phyloP scores from a whole-genome alignment of 257 asterid species.

The Leonotis leonurus region DNA sequence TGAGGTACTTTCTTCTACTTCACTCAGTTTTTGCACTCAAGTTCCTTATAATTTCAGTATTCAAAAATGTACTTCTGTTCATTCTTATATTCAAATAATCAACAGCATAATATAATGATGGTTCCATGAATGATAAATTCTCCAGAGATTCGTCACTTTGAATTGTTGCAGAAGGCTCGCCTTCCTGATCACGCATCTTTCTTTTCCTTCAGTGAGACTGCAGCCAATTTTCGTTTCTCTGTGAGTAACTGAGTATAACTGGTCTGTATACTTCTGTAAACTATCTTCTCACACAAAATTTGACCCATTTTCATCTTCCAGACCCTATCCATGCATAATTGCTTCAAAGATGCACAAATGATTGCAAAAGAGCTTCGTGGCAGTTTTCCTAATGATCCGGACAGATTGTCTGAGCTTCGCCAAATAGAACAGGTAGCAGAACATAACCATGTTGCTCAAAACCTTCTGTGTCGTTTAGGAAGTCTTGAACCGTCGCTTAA shows the following conservation, averaged over 20 bases:
- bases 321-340: conserved; percentile 46
- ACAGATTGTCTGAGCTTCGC: conserved; percentile 62
- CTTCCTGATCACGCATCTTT: conserved; percentile 74
- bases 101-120: neutral
- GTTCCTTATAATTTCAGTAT: no score
- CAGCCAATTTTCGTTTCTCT: conserved; percentile 51
- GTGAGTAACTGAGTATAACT: conserved; percentile 34
- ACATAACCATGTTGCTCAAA: conserved; percentile 73
- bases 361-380: conserved; percentile 66
- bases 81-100: neutral
- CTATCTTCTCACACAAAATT: neutral
- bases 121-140: conserved; percentile 16
- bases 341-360: conserved; percentile 87
- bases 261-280: neutral
- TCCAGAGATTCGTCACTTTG: conserved; percentile 89
- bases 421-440: conserved; percentile 87
- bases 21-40: neutral
- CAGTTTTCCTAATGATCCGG: conserved; percentile 56
- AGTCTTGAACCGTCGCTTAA: conserved; percentile 73
- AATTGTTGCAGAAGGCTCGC: conserved; percentile 82
- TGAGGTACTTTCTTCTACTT: conserved; percentile 54
- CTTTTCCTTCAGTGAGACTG: conserved; percentile 57
- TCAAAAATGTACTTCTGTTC: no score
- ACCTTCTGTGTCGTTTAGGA: conserved; percentile 70
- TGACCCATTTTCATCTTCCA: conserved; percentile 23